These are phyloP conservation scores for Immersiporthe knoxdaviesiana DNA, from an alignment of 2,329 filamentous ascomycete genomes.

Conservation along the genomic window DNA sequence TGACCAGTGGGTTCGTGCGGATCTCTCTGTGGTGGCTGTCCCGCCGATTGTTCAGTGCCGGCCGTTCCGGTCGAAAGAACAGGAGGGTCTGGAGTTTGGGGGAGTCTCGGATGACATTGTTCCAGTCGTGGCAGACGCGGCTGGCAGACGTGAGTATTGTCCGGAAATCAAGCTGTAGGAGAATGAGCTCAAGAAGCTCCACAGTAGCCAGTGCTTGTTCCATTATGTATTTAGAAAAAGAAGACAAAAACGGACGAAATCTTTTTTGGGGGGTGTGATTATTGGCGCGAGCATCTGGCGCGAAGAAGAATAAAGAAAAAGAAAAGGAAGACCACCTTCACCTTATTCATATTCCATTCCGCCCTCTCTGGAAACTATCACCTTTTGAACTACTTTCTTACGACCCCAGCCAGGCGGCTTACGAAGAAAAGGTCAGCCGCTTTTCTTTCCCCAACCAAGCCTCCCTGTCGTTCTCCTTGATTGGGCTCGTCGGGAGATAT, in stretches of 20 bases:
- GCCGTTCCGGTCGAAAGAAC: constrained; percentile 22
- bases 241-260: background rate
- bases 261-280: too few species aligned
- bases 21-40: background rate
- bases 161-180: constrained; percentile 29
- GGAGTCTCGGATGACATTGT: constrained; percentile 17
- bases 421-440: background rate
- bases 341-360: background rate
- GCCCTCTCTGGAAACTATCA: background rate
- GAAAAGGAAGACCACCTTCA: background rate
- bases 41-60: background rate
- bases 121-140: constrained; percentile 30
- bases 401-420: background rate
- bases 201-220: constrained; percentile 22
- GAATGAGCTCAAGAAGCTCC: constrained; percentile 32
- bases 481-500: background rate
- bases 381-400: constrained; percentile 1
- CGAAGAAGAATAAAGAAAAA: background rate
- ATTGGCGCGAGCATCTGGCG: background rate
- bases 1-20: constrained; percentile 13
- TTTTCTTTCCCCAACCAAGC: background rate
- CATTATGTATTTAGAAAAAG: background rate
- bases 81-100: constrained; percentile 16
- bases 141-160: constrained; percentile 30
- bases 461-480: background rate